Percentiles rank a stretch among this genome's conserved stretches.
Evolutionary conservation across 2,329 filamentous ascomycete species (phyloP).

Genomic region (Ciborinia camelliae): DNA sequence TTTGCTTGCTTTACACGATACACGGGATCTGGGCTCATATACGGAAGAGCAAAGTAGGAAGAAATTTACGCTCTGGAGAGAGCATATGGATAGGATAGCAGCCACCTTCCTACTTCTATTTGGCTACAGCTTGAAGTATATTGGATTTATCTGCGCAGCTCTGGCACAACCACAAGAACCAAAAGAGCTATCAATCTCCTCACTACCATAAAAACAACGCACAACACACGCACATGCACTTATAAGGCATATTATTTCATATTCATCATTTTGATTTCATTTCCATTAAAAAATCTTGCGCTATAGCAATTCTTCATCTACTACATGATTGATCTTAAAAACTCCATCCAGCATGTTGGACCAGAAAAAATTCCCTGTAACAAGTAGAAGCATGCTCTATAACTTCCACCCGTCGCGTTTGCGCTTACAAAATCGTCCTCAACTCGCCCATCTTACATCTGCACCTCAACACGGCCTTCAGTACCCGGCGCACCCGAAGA

Average conservation of each 20-base stretch:
- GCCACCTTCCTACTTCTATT: background rate
- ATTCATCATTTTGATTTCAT: conserved; percentile 10
- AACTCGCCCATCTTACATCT: conserved; percentile 46
- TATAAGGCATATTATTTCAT: no score
- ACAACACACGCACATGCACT: no score
- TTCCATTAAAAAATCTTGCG: conserved; percentile 15
- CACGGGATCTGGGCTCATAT: background rate
- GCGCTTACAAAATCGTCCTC: conserved; percentile 6
- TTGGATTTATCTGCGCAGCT: background rate
- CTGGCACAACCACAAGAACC: background rate
- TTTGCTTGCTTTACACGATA: background rate
- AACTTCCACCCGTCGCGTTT: conserved; percentile 2
- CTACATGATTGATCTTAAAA: conserved; percentile 14
- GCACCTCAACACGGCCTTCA: conserved; percentile 88
- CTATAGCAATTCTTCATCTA: conserved; percentile 13
- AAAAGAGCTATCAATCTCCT: background rate
- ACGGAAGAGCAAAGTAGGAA: no score
- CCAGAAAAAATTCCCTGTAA: conserved; percentile 11
- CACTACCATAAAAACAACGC: background rate
- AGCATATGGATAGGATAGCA: background rate
- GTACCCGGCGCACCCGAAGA: conserved; percentile 67
- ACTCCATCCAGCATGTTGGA: conserved; percentile 13
- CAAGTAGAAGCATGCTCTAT: conserved; percentile 17
- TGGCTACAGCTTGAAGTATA: background rate
- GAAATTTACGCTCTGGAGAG: no score